A percentile compares a stretch with the other conserved stretches of the same genome.
Conservation (phyloP, 2,329 filamentous ascomycete species). For the Albifimbria verrucaria region DNA sequence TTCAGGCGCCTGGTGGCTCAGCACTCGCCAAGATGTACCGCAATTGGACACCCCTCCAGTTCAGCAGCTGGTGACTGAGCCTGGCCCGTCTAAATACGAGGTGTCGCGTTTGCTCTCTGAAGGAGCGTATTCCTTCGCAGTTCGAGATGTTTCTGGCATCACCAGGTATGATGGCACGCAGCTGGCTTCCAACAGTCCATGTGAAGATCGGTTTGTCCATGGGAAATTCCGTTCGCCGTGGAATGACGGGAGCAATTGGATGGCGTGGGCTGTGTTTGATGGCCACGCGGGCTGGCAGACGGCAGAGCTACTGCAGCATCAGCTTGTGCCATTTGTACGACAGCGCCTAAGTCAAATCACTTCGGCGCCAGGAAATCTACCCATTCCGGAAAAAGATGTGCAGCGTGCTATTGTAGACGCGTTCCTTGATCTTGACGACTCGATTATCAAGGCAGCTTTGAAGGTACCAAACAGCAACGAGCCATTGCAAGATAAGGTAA, state of each 20-base stretch:
- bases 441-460: conserved; percentile 41
- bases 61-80: neutral
- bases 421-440: conserved; percentile 56
- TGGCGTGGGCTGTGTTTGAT: conserved; percentile 31
- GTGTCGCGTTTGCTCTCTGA: neutral
- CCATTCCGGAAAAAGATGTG: conserved; percentile 26
- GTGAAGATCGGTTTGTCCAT: neutral
- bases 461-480: conserved; percentile 24
- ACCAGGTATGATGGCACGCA: neutral
- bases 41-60: too few relatives aligned
- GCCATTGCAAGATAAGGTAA: conserved; percentile 22
- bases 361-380: conserved; percentile 34
- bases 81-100: neutral
- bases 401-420: conserved; percentile 53
- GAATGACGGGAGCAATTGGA: conserved; percentile 18
- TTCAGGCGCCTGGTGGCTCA: too few relatives aligned
- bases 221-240: conserved; percentile 1
- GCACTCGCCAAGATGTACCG: too few relatives aligned
- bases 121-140: neutral
- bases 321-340: conserved; percentile 20
- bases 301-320: conserved; percentile 24
- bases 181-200: neutral
- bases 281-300: conserved; percentile 33
- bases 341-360: conserved; percentile 16
- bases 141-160: neutral